Percentiles rank a stretch among this genome's conserved stretches.
Evolutionary conservation across 1,284 basidiomycete species (phyloP).

Genomic region (Naganishia sp.): DNA sequence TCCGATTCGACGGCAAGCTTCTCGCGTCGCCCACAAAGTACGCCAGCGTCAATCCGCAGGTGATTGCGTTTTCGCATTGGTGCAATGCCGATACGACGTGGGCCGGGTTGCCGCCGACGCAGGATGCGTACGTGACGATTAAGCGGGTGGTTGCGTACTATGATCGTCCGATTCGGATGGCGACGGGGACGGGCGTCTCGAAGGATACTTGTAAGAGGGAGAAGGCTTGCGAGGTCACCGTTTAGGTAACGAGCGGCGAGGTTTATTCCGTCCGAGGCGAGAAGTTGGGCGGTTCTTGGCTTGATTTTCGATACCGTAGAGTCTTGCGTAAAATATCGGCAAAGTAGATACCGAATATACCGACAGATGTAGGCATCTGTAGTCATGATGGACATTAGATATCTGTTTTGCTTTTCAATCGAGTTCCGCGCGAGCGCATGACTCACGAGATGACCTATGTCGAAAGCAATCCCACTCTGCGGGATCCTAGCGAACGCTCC

Average conservation of each 20-base stretch:
- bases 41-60: background rate
- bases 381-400: no score
- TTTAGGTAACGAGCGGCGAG: background rate
- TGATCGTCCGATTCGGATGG: slow-evolving; percentile 9
- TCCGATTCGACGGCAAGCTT: slow-evolving; percentile 7
- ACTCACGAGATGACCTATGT: no score
- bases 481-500: no score
- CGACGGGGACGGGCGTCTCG: slow-evolving; percentile 2
- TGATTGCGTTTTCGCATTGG: background rate
- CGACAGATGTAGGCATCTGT: no score
- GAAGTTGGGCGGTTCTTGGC: no score
- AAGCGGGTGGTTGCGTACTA: slow-evolving; percentile 8
- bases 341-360: no score
- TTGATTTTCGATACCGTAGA: no score
- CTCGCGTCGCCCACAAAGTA: slow-evolving; percentile 1
- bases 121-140: slow-evolving; percentile 4
- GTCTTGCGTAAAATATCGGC: no score
- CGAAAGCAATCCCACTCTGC: no score
- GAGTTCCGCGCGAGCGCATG: no score
- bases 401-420: no score
- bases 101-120: background rate
- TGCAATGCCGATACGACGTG: background rate
- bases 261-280: no score
- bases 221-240: slow-evolving; percentile 3
- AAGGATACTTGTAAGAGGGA: slow-evolving; percentile 11